phyloP scores from a whole-genome alignment of 257 asterid genomes.

The Linderniella brevidens region DNA sequence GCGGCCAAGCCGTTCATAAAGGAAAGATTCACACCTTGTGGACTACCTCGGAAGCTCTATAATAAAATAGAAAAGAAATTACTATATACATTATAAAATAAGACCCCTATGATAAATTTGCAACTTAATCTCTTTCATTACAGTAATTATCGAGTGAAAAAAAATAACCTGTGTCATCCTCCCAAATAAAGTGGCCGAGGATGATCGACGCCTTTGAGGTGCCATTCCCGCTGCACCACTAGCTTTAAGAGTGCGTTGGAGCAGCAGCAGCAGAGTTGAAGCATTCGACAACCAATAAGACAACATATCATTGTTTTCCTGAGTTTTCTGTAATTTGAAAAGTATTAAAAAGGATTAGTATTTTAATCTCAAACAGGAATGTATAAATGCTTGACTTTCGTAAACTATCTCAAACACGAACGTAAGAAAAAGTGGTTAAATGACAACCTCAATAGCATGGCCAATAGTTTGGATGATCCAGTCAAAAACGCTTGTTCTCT shows the following conservation, averaged over 20 bases:
- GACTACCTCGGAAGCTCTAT: slow-evolving; percentile 88
- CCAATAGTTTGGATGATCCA: slow-evolving; percentile 91
- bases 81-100: slow-evolving; percentile 9
- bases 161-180: slow-evolving; percentile 67
- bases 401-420: slow-evolving; percentile 1
- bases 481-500: slow-evolving; percentile 87
- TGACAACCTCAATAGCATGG: slow-evolving; percentile 85
- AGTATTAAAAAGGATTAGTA: neutral
- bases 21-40: slow-evolving; percentile 69
- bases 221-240: slow-evolving; percentile 86
- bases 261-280: slow-evolving; percentile 77
- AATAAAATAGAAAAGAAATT: slow-evolving; percentile 11
- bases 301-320: slow-evolving; percentile 76
- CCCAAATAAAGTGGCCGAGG: slow-evolving; percentile 82
- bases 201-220: slow-evolving; percentile 84
- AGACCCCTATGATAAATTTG: neutral
- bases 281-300: slow-evolving; percentile 98
- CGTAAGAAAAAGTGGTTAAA: neutral
- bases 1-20: slow-evolving; percentile 47
- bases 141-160: neutral
- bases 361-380: no score
- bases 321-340: slow-evolving; percentile 41
- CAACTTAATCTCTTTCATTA: neutral
- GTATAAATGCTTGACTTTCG: no score
- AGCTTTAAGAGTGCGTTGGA: slow-evolving; percentile 95